Percentiles rank a stretch among this genome's conserved stretches.
phyloP scores from a whole-genome alignment of 78 protist genomes.

The Dictyostelium capitatum region DNA sequence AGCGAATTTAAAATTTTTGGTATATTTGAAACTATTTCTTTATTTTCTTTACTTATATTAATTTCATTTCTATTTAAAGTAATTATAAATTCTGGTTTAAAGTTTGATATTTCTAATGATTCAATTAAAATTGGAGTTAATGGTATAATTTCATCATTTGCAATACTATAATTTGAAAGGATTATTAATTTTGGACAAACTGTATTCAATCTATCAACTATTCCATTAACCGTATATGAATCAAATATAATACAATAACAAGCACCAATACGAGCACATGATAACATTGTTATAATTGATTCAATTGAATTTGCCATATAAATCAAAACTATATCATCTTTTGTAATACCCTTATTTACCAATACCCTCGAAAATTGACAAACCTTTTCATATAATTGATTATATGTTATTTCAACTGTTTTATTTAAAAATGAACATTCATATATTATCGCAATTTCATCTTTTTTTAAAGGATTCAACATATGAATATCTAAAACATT shows the following conservation, averaged over 20 bases:
- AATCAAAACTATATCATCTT: conserved; percentile 91
- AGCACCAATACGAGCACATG: conserved; percentile 96
- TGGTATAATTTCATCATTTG: neutral
- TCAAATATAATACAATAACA: conserved; percentile 27
- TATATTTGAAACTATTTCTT: neutral
- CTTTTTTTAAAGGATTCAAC: neutral
- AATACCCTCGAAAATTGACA: conserved; percentile 37
- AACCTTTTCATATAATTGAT: neutral
- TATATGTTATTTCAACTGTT: neutral
- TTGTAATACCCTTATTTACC: conserved; percentile 73
- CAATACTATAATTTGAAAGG: neutral
- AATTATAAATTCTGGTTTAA: neutral
- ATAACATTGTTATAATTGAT: conserved; percentile 88
- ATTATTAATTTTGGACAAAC: conserved; percentile 7
- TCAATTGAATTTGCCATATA: conserved; percentile 92
- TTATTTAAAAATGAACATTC: conserved; percentile 2
- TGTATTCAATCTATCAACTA: neutral
- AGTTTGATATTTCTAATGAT: neutral
- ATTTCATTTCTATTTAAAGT: neutral
- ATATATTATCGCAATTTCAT: conserved; percentile 18
- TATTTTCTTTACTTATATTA: neutral
- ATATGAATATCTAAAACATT: conserved; percentile 81
- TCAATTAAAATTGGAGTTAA: neutral
- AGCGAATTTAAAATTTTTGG: neutral
- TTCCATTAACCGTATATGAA: neutral